Base-by-base conservation (phyloP, 306 rosid species). In the Hylodesmum podocarpum region DNA sequence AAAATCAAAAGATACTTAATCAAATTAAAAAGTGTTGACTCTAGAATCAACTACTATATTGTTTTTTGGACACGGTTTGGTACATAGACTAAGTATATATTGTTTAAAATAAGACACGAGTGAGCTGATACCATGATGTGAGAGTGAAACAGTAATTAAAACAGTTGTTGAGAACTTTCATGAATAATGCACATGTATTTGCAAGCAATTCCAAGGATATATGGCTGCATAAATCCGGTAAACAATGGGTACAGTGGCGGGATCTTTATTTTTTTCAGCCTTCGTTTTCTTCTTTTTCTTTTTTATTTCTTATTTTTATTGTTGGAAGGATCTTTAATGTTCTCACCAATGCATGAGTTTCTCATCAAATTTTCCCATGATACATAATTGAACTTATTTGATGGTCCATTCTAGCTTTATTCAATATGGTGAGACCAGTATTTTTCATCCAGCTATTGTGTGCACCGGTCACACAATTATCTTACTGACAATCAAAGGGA, bases 221-320 rank as follows among this genome's bases (percentile, higher is more conserved):
- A 5, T 89, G 90, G 97, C 83, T 94, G 4, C 84, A 86, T 29
- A 80, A 83, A 31, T 86, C 93, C 0, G 91, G 94, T 37, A 91
- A 90, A 44, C 95, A 90, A 29, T 34, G 90, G 47, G 70, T 90
- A 3, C 97, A 94, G 70, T 94, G 97, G 97, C 98, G 96, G 0
- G 80, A n/a, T n/a, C n/a, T n/a, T n/a, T n/a, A n/a, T n/a, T n/a
- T n/a, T 12, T 55, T 25, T 55, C 63, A 25, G 11, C 16, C 3
- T 25, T 25, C 8, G 27, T 54, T 7, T 3, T 25, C 1, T 12
- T 25, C 25, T 22, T 1, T 3, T 49, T 49, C n/a, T n/a, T n/a
- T n/a, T n/a, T n/a, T n/a, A n/a, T n/a, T n/a, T n/a, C n/a, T n/a
- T n/a, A n/a, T n/a, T n/a, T n/a, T n/a, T n/a, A n/a, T 3, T 19